Evolutionary conservation across 2,329 filamentous ascomycete species (phyloP).

Genomic region (Fusarium circinatum): DNA sequence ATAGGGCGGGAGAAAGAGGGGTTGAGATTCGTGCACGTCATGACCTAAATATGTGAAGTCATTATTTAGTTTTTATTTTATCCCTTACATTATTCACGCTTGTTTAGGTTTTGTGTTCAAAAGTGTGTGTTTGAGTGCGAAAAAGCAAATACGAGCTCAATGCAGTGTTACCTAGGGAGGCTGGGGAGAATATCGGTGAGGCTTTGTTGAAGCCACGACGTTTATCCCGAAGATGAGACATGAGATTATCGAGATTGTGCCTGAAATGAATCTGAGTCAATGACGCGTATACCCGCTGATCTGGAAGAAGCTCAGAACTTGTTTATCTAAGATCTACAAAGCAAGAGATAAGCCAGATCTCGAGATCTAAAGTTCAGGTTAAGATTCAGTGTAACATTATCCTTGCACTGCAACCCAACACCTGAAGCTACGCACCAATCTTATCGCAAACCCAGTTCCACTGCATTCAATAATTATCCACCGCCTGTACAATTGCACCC

Average conservation of each 20-base stretch:
- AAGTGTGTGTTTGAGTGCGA: no score
- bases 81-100: not conserved
- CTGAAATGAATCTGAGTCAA: not conserved
- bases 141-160: not conserved
- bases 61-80: not conserved
- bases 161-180: not conserved
- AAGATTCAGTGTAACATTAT: not conserved
- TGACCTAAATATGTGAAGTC: conserved; percentile 15
- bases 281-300: not conserved
- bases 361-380: not conserved
- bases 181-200: not conserved
- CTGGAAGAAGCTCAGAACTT: not conserved
- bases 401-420: not conserved
- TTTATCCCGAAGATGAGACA: not conserved
- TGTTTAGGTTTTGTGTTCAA: rapidly evolving
- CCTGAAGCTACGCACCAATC: not conserved
- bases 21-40: conserved; percentile 21
- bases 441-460: not conserved
- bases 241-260: not conserved
- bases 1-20: not conserved
- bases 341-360: not conserved
- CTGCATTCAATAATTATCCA: conserved; percentile 23
- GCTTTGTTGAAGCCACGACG: not conserved
- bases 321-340: not conserved
- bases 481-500: conserved; percentile 38